Evolutionary conservation across 1,139 yeast genomes (phyloP), one percentile per base, ranked within the genome.

Genomic region (Hyphopichia burtonii): DNA sequence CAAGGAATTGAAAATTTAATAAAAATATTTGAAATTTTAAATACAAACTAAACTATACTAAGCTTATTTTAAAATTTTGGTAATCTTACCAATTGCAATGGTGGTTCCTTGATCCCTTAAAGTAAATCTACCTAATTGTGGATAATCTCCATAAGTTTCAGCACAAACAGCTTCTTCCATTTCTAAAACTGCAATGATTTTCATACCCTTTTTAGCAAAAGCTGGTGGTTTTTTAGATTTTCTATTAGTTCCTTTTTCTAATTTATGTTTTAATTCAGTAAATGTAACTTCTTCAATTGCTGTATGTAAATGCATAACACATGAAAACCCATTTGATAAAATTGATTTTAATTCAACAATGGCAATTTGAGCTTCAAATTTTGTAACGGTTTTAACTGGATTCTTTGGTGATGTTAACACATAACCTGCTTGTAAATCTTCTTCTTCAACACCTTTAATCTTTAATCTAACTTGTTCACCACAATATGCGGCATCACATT

Each of bases 301-400:
- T 39, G 99, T 89, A 74, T 94, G 99, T 58, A 93, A 85, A 62
- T 93, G 99, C 97, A 93, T 91, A 46, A 93, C 97, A 79, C 99
- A 93, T 11, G 96, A 83, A 73, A 84, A 93, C 48, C 99, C 99
- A 42, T 94, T 83, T 10, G 99, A 88, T 61, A 93, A 76, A 60
- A 93, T 91, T 16, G 96, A 86, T 70, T 86, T 89, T 64, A 93
- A 82, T 68, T 93, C 99, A 47, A 94, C 96, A 69, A 93, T 88
- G 45, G 98, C 98, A 52, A 93, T 81, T 68, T 93, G 97, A 4
- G 99, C 99, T 68, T 90, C 96, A 61, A 93, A 93, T 55, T 77
- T 80, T 33, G 94, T 86, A 39, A 88, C 95, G 27, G 96, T 88
- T 62, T 87, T 89, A 40, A 93, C 96, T 34, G 99, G 99, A 63